Base-by-base conservation (phyloP, 2,329 filamentous ascomycete species). In the Nemania sp. region DNA sequence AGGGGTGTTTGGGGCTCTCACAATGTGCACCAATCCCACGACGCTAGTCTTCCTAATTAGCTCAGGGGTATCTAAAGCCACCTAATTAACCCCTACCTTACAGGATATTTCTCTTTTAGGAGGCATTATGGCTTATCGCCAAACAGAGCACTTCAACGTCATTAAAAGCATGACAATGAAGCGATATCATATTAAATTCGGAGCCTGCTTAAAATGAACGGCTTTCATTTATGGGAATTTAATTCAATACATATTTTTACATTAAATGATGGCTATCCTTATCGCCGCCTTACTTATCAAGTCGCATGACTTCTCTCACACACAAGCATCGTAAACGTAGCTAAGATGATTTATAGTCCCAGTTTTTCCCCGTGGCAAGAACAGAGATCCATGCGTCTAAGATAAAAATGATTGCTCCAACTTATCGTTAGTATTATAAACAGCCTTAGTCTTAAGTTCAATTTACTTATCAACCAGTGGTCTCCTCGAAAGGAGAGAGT, bases 51-150 rank as follows among this genome's bases (percentile, higher is more conserved):
- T 54, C 29, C 53, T 43, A 2, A 56, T 24, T 26, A 35, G 53
- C 20, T 15, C 49, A 26, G 15, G 49, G 24, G 22, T 15, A 3
- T 52, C 20, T 7, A 22, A 29, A 27, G 22, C 15, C 49, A 52
- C 22, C 13, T 47, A 47, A 47, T 47, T 58, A 52, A n/a, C 49
- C 49, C 22, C 24, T 52, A 52, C 8, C 13, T n/a, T 11, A 8
- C 35, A 54, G 15, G 18, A 8, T 29, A 43, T 57, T 55, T 57
- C 57, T 45, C 2, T 11, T 52, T 60, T 60, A 1, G 45, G 27
- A 24, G n/a, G 29, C 22, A 27, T 22, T 58, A 45, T 52, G 45
- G 57, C 45, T 60, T 22, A 52, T 57, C 15, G 24, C 26, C 13
- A 49, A 29, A 4, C 8, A n/a, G 7, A 3, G 2, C n/a, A 47